Percentiles rank a stretch among this genome's conserved stretches.
Evolutionary conservation across 208 protist genomes (phyloP).

Genomic region (Polymyxa betae): DNA sequence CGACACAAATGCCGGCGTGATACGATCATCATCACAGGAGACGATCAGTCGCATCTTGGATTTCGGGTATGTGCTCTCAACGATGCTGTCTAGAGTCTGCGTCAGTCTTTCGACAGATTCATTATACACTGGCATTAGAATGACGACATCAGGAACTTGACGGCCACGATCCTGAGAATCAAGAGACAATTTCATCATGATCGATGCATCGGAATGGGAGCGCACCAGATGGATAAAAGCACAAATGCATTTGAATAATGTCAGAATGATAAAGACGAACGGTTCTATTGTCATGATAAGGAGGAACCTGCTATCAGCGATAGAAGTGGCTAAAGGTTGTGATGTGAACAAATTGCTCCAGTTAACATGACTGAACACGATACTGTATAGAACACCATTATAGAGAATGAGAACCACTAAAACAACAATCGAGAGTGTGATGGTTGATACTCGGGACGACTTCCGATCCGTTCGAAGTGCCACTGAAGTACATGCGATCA

Average conservation of each 20-base stretch:
- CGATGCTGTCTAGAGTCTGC: slow-evolving; percentile 29
- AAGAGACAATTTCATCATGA: background rate
- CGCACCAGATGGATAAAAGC: background rate
- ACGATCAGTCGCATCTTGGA: background rate
- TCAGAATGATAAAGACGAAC: slow-evolving; percentile 32
- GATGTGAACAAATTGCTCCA: background rate
- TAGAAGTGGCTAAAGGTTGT: background rate
- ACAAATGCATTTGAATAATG: slow-evolving; percentile 19
- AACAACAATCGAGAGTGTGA: background rate
- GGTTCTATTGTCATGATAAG: background rate
- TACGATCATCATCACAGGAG: background rate
- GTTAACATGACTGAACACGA: background rate
- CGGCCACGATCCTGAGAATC: background rate
- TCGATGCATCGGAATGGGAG: background rate
- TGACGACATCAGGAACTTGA: background rate
- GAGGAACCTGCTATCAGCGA: background rate
- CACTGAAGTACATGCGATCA: background rate
- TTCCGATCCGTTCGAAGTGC: background rate
- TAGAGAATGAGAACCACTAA: background rate
- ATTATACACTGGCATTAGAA: slow-evolving; percentile 21
- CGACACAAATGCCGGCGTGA: slow-evolving; percentile 1
- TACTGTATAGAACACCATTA: slow-evolving; percentile 31
- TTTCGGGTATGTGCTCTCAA: slow-evolving; percentile 13
- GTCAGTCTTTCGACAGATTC: background rate
- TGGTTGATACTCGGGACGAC: background rate